Percentiles rank a stretch among this genome's conserved stretches.
phyloP scores from a whole-genome alignment of 371 early-diverging fungal species.

The Fennellomyces sp. region DNA sequence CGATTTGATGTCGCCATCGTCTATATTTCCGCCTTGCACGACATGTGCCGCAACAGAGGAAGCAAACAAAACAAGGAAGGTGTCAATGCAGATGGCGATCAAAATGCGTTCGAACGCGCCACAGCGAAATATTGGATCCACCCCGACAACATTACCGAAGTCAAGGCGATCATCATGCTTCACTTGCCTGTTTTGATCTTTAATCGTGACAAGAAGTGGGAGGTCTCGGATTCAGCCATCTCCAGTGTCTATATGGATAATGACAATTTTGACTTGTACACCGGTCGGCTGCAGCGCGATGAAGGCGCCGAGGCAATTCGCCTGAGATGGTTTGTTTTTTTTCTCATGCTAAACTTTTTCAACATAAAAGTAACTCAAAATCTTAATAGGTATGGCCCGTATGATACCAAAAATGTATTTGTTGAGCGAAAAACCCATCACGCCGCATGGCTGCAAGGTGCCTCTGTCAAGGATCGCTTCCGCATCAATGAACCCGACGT shows the following conservation, averaged over 20 bases:
- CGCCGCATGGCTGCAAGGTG: constrained; percentile 94
- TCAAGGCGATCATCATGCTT: constrained; percentile 88
- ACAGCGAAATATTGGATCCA: constrained; percentile 99
- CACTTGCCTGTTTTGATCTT: constrained; percentile 91
- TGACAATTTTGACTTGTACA: constrained; percentile 84
- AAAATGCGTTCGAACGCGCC: constrained; percentile 84
- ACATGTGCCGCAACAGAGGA: constrained; percentile 80
- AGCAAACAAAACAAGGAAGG: constrained; percentile 33
- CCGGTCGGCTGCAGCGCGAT: constrained; percentile 84
- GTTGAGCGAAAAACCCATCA: constrained; percentile 91
- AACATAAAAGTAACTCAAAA: neutral
- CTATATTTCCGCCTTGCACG: constrained; percentile 87
- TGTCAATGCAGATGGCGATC: constrained; percentile 43
- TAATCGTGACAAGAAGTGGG: constrained; percentile 36
- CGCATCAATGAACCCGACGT: constrained; percentile 46
- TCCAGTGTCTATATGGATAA: constrained; percentile 96
- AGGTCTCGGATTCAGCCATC: constrained; percentile 62
- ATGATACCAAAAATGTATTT: constrained; percentile 73
- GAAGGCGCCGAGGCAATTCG: constrained; percentile 90
- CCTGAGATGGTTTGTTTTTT: constrained; percentile 95
- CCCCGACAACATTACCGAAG: constrained; percentile 92
- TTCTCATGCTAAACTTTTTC: too few relatives aligned
- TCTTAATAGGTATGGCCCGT: constrained; percentile 50
- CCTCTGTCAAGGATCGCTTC: constrained; percentile 69
- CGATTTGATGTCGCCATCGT: constrained; percentile 89